Conservation (phyloP, 208 protist species). For the Trichomonas vaginalis region DNA sequence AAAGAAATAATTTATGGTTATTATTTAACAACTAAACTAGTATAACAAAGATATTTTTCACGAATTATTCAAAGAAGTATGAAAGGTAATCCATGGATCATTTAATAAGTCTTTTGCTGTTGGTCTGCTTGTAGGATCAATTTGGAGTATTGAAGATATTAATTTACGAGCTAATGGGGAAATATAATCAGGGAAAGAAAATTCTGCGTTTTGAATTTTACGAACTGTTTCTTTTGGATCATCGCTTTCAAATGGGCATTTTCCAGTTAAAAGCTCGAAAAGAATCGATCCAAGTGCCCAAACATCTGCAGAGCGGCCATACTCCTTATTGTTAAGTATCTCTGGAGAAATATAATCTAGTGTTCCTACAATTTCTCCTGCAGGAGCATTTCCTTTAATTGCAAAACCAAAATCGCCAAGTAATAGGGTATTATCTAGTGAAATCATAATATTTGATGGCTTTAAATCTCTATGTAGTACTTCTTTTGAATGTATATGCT, state of each 20-base stretch:
- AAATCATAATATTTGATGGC: neutral
- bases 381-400: neutral
- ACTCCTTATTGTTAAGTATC: neutral
- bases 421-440: neutral
- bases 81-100: neutral
- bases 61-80: no score
- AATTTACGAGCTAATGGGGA: neutral
- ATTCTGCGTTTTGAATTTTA: neutral
- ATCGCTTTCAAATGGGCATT: neutral
- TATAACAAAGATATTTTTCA: no score
- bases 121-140: neutral
- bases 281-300: neutral
- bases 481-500: slow-evolving; percentile 81
- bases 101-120: neutral
- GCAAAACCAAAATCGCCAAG: slow-evolving; percentile 2
- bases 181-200: neutral
- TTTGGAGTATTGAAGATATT: neutral
- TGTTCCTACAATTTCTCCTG: neutral
- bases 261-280: neutral
- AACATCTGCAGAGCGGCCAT: neutral
- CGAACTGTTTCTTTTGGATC: neutral
- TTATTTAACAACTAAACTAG: no score
- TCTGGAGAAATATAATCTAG: neutral
- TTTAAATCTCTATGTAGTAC: neutral
- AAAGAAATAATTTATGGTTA: no score